Conservation (phyloP, 176 grass and related monocot species). For the Urochloa ruziziensis region DNA sequence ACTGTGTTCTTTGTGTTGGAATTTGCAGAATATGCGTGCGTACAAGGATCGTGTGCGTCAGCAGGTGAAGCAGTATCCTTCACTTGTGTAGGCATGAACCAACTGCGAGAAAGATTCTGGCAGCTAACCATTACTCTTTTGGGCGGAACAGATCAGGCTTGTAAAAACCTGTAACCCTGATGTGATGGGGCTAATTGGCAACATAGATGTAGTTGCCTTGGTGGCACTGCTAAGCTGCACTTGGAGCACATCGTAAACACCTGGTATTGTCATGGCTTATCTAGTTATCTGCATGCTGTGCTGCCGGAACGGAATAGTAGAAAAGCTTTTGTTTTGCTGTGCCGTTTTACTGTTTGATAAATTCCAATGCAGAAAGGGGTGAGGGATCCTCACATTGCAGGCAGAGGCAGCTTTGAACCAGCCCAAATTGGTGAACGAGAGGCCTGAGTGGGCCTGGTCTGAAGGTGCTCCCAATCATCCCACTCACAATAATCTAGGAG, state of each 20-base stretch:
- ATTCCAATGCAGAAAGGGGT: too few relatives aligned
- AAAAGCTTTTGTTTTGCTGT: background rate
- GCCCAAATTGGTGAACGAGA: background rate
- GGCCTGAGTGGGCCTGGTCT: background rate
- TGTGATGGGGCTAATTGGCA: background rate
- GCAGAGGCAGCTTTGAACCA: background rate
- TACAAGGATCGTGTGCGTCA: slow-evolving; percentile 57
- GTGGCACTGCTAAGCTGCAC: background rate
- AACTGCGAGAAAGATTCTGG: background rate
- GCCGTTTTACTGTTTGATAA: background rate
- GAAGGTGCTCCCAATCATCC: background rate
- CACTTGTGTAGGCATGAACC: slow-evolving; percentile 26
- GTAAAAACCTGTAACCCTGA: background rate
- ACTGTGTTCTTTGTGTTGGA: slow-evolving; percentile 15
- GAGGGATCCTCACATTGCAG: background rate
- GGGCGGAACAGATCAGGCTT: background rate
- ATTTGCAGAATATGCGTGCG: slow-evolving; percentile 49
- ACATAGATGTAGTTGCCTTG: background rate
- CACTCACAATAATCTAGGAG: slow-evolving; percentile 4
- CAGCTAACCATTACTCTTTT: background rate
- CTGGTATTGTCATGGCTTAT: background rate
- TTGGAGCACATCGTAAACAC: background rate
- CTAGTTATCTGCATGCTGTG: background rate
- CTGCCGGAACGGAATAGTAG: background rate
- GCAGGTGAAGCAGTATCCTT: slow-evolving; percentile 72